A percentile compares a stretch with the other conserved stretches of the same genome.
phyloP scores from a whole-genome alignment of 805 yeast genomes.

The Candida broadrunensis region DNA sequence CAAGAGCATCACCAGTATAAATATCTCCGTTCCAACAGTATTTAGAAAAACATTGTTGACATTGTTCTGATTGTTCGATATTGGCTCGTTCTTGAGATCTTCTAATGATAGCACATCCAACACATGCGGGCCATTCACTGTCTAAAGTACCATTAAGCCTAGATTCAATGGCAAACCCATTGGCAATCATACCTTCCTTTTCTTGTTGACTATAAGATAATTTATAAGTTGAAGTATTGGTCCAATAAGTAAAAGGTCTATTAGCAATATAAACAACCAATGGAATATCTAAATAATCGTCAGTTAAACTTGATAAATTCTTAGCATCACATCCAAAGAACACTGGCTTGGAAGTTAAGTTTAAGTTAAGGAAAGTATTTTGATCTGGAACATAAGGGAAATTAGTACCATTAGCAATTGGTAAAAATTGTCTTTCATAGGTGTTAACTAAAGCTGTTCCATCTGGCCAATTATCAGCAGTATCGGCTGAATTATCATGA shows the following conservation, averaged over 20 bases:
- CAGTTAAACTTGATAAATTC: conserved; percentile 41
- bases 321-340: conserved; percentile 74
- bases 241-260: conserved; percentile 52
- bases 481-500: conserved; percentile 37
- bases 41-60: conserved; percentile 58
- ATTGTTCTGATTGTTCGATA: conserved; percentile 53
- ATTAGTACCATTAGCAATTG: conserved; percentile 49
- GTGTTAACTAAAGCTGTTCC: conserved; percentile 22
- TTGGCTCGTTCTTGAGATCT: conserved; percentile 67
- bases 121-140: conserved; percentile 60
- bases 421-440: conserved; percentile 17
- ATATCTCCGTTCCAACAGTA: conserved; percentile 70
- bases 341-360: conserved; percentile 61
- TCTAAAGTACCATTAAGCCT: conserved; percentile 63
- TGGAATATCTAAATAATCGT: conserved; percentile 46
- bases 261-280: conserved; percentile 70
- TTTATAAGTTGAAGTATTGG: conserved; percentile 66
- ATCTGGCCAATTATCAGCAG: conserved; percentile 19
- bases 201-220: conserved; percentile 55
- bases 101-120: conserved; percentile 73
- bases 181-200: conserved; percentile 54
- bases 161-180: conserved; percentile 65
- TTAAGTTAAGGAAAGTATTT: conserved; percentile 51
- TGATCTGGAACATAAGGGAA: conserved; percentile 75
- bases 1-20: conserved; percentile 8